Base-by-base conservation (phyloP, 2,329 filamentous ascomycete genomes). In the Microdochium nivale region DNA sequence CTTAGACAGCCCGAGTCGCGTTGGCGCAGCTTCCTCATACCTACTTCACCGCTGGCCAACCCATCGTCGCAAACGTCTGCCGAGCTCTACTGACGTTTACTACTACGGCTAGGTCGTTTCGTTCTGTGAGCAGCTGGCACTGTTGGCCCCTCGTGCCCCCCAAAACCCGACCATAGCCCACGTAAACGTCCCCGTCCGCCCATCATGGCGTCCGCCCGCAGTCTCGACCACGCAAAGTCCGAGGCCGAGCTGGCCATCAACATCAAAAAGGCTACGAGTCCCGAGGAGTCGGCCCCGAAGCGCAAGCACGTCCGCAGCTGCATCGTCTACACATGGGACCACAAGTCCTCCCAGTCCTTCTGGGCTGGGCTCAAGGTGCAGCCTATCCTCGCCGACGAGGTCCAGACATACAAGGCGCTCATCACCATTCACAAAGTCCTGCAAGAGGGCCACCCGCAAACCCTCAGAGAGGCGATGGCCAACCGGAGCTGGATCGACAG, bases 281-380 rank as follows among this genome's bases (percentile, higher is more conserved):
- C 75, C 61, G 83, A 87, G 59, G 83, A 87, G 66, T 80, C 83
- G 1, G 83, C 82, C 7, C 82, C 82, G 35, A 86, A 86, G 68
- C 79, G 82, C 63, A 99, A 99, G 74, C 94, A 99, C 87, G 94
- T 99, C 53, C 88, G 94, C 65, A 90, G 88, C 69, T 95, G 90
- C 67, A 99, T 99, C 63, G 92, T 99, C 47, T 97, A 97, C 70
- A 97, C 92, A 53, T 99, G 94, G 94, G 94, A 99, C 72, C 90
- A 99, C 76, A 95, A 95, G 74, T 95, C 87, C 58, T 95, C 91
- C 43, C 79, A 84, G 66, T 89, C 91, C 65, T 99, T 99, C 70
- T 99, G 94, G 94, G 84, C 89, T 52, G 92, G 91, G 67, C 95
- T 99, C 80, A 99, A 99, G 83, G 91, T 97, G 87, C 92, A 97